Evolutionary conservation across 1,139 yeast species (phyloP), one percentile per base, ranked within the genome.

Genomic region (Lodderomyces theae): DNA sequence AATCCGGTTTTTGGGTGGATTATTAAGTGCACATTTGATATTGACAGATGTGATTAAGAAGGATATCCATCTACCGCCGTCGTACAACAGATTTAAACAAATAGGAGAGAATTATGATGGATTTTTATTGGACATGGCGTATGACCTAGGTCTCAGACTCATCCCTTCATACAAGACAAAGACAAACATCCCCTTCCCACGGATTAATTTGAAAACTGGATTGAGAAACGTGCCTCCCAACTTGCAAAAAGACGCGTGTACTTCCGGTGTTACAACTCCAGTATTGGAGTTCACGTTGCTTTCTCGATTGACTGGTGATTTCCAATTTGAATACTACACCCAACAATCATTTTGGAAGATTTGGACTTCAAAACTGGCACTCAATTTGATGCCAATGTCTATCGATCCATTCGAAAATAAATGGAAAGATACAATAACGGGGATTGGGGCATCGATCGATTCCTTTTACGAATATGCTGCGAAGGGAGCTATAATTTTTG

Each of bases 391-490:
- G 8, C 95, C 96, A 1, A 85, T 86, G 87, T 74, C 92, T 0
- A 65, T 89, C 8, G 82, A 84, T 48, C 85, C 92, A 0, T 51
- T 67, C 1, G 62, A 76, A 0, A 79, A 77, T 24, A 56, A 60
- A 26, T 82, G 89, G 80, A 64, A 69, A 31, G 84, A 84, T 42
- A 60, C 75, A 0, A 64, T 81, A 33, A 77, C 92, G 0, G 96
- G 97, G 0, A 73, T 86, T 8, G 97, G 97, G 1, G 97, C 97
- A 0, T 85, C 95, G 2, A 78, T 87, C n/a, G 97, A 90, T 61
- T 88, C 96, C 0, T 87, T 86, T 53, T 90, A 85, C 57, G 97
- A 90, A 56, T 87, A 90, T 58, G 86, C 96, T 0, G 70, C 87
- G 29, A 90, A 90, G 55, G 80, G 82, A 19, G 69, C 90, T 2